Evolutionary conservation across 805 yeast genomes (phyloP), one percentile per base, ranked within the genome.

Genomic region (Ogataea naganishii): DNA sequence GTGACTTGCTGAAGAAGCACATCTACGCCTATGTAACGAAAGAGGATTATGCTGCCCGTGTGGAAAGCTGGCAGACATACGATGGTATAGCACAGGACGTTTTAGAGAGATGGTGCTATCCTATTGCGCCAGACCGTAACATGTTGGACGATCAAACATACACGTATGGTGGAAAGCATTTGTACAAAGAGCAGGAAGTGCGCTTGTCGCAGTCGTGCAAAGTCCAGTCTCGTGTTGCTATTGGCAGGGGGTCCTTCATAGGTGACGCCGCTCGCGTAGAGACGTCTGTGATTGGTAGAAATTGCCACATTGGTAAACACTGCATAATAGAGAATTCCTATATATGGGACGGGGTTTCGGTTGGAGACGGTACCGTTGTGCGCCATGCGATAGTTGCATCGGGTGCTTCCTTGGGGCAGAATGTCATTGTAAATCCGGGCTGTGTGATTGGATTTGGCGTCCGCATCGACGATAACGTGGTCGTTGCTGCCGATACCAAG

Each of bases 21-120:
- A 82, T 92, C 18, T 89, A 89, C 54, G 85, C 95, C 0, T 86
- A 84, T 48, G 73, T 88, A 26, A 71, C 92, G 13, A 75, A 72
- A 30, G 78, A 75, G 31, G 78, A 80, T 35, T 88, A 86, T 48
- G 95, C 95, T 18, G 92, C 95, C 2, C 72, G 98, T 49, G 97
- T 85, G n/a, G 94, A 88, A 49, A 80, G 89, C 50, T 80, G 92
- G 79, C 83, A 83, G 49, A 85, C 97, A 0, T 92, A 88, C 54
- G 89, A 81, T 51, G 88, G 95, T 8, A 75, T 92, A 11, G 73
- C 94, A 11, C 92, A 83, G 54, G 97, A 92, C 52, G 73, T 88
- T 23, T 61, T 92, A 31, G 85, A 86, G 14, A 75, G 97, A 50
- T 92, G 95, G 84, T 71, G 89, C 36, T 89, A 85, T 47, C 98